phyloP scores from a whole-genome alignment of 2,329 filamentous ascomycete genomes.

The Aspergillus felis region DNA sequence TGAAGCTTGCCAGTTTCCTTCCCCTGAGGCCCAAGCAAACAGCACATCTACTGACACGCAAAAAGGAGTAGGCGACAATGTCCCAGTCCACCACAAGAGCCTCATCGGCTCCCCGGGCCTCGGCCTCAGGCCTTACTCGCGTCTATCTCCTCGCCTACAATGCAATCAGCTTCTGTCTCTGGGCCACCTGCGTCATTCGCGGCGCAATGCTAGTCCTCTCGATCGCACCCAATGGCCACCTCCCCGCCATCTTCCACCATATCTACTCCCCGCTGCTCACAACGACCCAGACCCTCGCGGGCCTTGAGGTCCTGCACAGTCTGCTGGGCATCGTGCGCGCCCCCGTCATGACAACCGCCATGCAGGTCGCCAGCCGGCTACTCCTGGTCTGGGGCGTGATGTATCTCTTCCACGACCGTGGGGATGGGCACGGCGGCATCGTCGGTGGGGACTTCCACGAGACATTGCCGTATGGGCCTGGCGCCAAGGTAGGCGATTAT shows the following conservation, averaged over 20 bases:
- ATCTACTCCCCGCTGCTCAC: conserved; percentile 37
- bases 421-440: conserved; percentile 53
- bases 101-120: conserved; percentile 7
- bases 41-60: not conserved
- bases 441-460: conserved; percentile 20
- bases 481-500: conserved; percentile 32
- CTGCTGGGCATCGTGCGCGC: conserved; percentile 77
- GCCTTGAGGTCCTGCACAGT: conserved; percentile 80
- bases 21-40: not conserved
- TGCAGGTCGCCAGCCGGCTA: conserved; percentile 85
- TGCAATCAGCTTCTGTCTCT: conserved; percentile 68
- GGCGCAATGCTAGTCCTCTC: conserved; percentile 55
- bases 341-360: conserved; percentile 75
- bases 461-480: not conserved
- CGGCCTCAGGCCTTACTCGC: conserved; percentile 49
- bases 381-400: conserved; percentile 86
- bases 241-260: conserved; percentile 44
- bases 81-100: conserved; percentile 7
- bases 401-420: conserved; percentile 66
- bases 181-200: conserved; percentile 71
- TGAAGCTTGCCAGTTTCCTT: too few species aligned
- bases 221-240: conserved; percentile 47
- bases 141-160: conserved; percentile 86
- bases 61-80: conserved; percentile 11
- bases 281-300: conserved; percentile 77